These are phyloP conservation scores for Yamadazyma philogaea DNA, from an alignment of 805 yeast species.

Conservation along the genomic window DNA sequence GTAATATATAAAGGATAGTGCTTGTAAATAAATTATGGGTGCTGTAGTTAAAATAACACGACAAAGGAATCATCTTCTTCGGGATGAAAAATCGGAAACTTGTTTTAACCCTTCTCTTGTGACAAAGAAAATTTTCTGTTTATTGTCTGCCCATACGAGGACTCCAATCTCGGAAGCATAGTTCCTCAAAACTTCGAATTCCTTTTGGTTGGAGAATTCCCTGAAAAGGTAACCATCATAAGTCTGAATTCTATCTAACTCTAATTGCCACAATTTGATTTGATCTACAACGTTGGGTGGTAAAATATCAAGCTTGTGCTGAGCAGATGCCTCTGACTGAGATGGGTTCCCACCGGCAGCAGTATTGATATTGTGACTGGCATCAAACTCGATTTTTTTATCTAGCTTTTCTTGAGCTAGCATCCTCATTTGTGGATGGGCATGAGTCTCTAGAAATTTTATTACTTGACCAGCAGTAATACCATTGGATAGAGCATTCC, in stretches of 20 bases:
- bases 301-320: conserved; percentile 56
- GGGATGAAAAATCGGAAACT: conserved; percentile 85
- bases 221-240: conserved; percentile 85
- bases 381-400: conserved; percentile 64
- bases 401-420: conserved; percentile 66
- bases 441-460: conserved; percentile 83
- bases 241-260: conserved; percentile 84
- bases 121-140: conserved; percentile 73
- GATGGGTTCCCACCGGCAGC: conserved; percentile 22
- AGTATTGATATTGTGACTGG: conserved; percentile 46
- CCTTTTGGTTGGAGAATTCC: conserved; percentile 75
- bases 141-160: conserved; percentile 77
- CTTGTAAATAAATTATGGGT: conserved; percentile 12
- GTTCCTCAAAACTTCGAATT: conserved; percentile 64
- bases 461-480: conserved; percentile 94
- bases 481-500: conserved; percentile 81
- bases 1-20: not conserved
- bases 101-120: conserved; percentile 83
- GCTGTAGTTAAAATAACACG: not conserved
- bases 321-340: conserved; percentile 30
- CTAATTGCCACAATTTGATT: conserved; percentile 93
- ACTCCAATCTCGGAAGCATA: conserved; percentile 94
- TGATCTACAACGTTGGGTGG: conserved; percentile 99
- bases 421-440: conserved; percentile 86
- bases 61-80: conserved; percentile 39